phyloP scores from a whole-genome alignment of 768 basidiomycete genomes.

The Epithele typhae region DNA sequence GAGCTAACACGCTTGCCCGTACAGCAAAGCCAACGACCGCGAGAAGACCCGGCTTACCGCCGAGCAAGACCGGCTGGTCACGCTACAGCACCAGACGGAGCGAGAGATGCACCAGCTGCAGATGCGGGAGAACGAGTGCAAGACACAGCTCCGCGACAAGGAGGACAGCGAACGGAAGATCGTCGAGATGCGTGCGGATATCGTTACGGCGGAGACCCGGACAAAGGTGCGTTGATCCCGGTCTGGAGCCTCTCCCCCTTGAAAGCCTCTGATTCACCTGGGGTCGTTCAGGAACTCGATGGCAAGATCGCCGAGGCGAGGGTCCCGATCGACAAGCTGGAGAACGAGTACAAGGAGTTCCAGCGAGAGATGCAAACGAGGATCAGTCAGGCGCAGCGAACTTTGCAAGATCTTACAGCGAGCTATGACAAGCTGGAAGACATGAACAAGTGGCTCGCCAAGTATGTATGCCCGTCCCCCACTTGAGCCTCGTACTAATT shows the following conservation, averaged over 20 bases:
- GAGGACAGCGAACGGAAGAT: constrained; percentile 52
- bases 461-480: constrained; percentile 37
- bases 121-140: constrained; percentile 53
- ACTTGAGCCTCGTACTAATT: not conserved
- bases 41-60: constrained; percentile 51
- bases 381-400: constrained; percentile 47
- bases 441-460: constrained; percentile 60
- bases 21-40: constrained; percentile 53
- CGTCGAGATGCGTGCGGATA: constrained; percentile 54
- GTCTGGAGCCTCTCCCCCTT: no score
- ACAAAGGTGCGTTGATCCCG: constrained; percentile 57
- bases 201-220: constrained; percentile 37
- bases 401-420: constrained; percentile 62
- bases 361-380: constrained; percentile 48
- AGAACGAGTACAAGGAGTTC: constrained; percentile 45
- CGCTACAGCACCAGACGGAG: constrained; percentile 49
- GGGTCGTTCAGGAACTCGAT: constrained; percentile 52
- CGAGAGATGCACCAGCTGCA: constrained; percentile 60
- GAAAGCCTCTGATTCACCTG: no score
- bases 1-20: no score
- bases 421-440: constrained; percentile 57
- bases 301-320: constrained; percentile 54
- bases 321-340: constrained; percentile 60
- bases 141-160: constrained; percentile 56
- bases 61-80: constrained; percentile 61